Evolutionary conservation across 768 basidiomycete genomes (phyloP), one percentile per base, ranked within the genome.

Genomic region (Calocybe cyanea): DNA sequence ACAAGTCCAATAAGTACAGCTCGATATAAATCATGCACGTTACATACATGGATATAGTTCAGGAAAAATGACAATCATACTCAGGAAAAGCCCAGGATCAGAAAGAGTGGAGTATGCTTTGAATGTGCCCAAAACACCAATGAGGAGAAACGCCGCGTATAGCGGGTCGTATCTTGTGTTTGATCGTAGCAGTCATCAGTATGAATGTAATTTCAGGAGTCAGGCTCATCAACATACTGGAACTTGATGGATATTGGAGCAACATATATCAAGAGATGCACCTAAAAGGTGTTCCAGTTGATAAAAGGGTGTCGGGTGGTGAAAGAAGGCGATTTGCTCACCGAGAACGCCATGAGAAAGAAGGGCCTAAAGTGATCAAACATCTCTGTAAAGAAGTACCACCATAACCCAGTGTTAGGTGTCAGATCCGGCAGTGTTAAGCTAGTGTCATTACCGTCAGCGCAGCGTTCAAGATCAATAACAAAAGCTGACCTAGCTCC

Each of bases 321-420:
- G 6, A n/a, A 31, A 39, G 34, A n/a, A 18, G 28, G 30, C n/a
- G 7, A 39, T 13, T 3, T 13, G 62, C 85, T 38, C 55, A 93
- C 93, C 14, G 86, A 88, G 64, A 97, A 98, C 14, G 88, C 89
- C 75, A 93, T 86, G 24, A 97, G 70, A 75, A 96, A 99, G 69
- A 97, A 97, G 3, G 85, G 81, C 23, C 96, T 73, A 72, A 97
- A 99, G 61, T 98, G 88, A 60, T 97, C 95, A 52, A 99, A 99
- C 89, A 97, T 97, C 63, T 98, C 95, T 9, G 92, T 97, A 68
- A 98, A 97, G 70, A 98, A 98, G 64, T 98, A 98, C 95, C 95
- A 98, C 88, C 92, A 92, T 21, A 97, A 67, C 1, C 96, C 95
- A 3, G 89, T 81, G 55, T 94, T 98, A 0, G 96, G 95, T 7